Conservation (phyloP, 2,329 filamentous ascomycete species). For the Fusarium bactridioides region DNA sequence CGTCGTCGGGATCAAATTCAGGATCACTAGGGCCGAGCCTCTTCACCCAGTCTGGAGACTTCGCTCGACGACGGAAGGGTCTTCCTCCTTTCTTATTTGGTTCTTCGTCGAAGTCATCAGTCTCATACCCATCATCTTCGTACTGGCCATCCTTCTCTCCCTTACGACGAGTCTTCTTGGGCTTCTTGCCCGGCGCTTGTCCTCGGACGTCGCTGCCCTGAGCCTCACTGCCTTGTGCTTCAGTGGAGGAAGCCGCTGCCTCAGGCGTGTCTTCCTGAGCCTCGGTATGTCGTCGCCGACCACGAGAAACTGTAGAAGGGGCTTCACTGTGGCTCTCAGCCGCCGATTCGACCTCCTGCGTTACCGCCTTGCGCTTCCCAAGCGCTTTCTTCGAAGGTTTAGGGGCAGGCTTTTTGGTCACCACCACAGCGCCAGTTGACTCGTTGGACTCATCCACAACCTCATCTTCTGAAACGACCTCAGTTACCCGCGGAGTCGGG, state of each 20-base stretch:
- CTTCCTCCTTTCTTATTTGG: not conserved
- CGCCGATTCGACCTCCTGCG: not conserved
- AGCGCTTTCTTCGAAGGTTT: not conserved
- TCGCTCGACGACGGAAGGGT: constrained; percentile 4
- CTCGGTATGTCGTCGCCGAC: not conserved
- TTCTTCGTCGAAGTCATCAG: constrained; percentile 4
- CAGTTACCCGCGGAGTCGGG: not conserved
- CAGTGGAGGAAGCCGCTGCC: not conserved
- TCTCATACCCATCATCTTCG: constrained; percentile 3
- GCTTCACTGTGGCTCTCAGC: not conserved
- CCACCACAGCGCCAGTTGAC: not conserved
- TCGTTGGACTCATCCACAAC: not conserved
- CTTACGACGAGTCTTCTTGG: not conserved
- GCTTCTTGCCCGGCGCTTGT: not conserved
- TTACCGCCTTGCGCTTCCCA: not conserved
- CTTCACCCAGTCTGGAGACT: constrained; percentile 41
- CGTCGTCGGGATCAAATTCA: constrained; percentile 37
- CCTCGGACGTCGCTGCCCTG: constrained; percentile 1
- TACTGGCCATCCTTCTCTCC: constrained; percentile 7
- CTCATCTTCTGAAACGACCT: not conserved
- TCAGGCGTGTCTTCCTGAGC: not conserved
- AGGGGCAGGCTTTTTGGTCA: not conserved
- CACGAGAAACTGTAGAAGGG: not conserved
- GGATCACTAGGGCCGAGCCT: constrained; percentile 35
- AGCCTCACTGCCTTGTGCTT: not conserved